Evolutionary conservation across 2,329 filamentous ascomycete genomes (phyloP).

Genomic region (Helotiales sp.): DNA sequence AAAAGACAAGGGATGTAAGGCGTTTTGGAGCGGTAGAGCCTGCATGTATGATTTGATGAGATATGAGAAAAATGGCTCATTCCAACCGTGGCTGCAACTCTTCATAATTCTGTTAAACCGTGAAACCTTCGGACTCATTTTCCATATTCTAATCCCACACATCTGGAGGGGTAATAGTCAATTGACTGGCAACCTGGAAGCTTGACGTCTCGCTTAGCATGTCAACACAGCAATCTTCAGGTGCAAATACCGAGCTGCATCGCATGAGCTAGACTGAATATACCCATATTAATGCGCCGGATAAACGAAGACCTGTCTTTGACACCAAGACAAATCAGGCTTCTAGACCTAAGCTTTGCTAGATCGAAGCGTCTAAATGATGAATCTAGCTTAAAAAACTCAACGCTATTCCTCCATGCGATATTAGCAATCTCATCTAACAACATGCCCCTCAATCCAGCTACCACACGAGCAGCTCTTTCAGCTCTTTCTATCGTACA

Average conservation of each 20-base stretch:
- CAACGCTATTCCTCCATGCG: background rate
- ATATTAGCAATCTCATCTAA: background rate
- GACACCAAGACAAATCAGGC: too few species aligned
- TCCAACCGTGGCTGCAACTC: too few species aligned
- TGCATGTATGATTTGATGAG: background rate
- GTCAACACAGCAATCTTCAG: background rate
- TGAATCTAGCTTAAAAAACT: background rate
- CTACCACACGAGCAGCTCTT: background rate
- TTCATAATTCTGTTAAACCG: too few species aligned
- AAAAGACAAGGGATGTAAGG: background rate
- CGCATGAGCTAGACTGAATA: too few species aligned
- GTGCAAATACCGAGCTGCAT: too few species aligned
- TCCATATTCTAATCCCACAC: too few species aligned
- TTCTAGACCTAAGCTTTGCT: too few species aligned
- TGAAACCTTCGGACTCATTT: background rate
- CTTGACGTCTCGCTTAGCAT: background rate
- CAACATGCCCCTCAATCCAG: background rate
- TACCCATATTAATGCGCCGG: too few species aligned
- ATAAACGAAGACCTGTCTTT: too few species aligned
- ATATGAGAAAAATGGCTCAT: background rate
- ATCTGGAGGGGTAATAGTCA: too few species aligned
- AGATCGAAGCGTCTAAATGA: background rate
- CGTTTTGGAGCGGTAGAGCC: slow-evolving; percentile 3
- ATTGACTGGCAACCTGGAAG: background rate
- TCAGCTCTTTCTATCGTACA: background rate